Evolutionary conservation across 2,329 filamentous ascomycete genomes (phyloP).

Genomic region (Dothistroma pini): DNA sequence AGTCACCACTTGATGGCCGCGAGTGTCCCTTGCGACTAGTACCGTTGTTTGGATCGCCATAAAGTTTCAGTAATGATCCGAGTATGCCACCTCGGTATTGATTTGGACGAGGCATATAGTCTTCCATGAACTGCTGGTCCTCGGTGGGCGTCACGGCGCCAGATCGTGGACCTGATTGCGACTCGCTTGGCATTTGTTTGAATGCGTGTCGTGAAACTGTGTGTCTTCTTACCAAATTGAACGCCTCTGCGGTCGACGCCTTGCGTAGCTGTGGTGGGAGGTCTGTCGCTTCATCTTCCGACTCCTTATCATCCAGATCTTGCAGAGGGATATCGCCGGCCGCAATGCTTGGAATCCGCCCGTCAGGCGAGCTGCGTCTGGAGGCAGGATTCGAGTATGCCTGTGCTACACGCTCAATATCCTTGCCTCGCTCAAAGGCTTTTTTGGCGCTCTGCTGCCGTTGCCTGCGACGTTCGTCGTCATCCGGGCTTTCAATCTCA

Average conservation of each 20-base stretch:
- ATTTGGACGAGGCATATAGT: slow-evolving; percentile 63
- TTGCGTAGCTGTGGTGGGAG: slow-evolving; percentile 22
- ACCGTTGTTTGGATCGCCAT: slow-evolving; percentile 44
- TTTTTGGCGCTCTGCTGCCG: slow-evolving; percentile 28
- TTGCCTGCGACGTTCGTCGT: slow-evolving; percentile 19
- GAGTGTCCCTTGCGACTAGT: background rate
- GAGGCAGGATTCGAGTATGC: slow-evolving; percentile 30
- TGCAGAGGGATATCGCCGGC: slow-evolving; percentile 30
- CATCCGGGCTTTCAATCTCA: slow-evolving; percentile 24
- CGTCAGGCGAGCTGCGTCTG: slow-evolving; percentile 28
- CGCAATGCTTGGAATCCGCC: slow-evolving; percentile 12
- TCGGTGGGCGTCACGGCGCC: slow-evolving; percentile 48
- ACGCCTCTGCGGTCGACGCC: slow-evolving; percentile 41
- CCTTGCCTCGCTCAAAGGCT: slow-evolving; percentile 36
- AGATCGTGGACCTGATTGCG: slow-evolving; percentile 36
- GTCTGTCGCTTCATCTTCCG: slow-evolving; percentile 16
- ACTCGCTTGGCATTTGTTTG: slow-evolving; percentile 8
- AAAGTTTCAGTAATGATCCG: slow-evolving; percentile 67
- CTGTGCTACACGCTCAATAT: slow-evolving; percentile 31
- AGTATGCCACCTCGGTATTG: slow-evolving; percentile 72
- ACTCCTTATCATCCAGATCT: slow-evolving; percentile 24
- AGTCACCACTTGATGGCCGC: background rate
- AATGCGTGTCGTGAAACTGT: slow-evolving; percentile 26
- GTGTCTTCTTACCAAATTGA: slow-evolving; percentile 42
- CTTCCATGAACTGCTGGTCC: slow-evolving; percentile 49